These are phyloP conservation scores for Pichia sp. DNA, from an alignment of 1,139 yeast genomes.

Conservation along the genomic window DNA sequence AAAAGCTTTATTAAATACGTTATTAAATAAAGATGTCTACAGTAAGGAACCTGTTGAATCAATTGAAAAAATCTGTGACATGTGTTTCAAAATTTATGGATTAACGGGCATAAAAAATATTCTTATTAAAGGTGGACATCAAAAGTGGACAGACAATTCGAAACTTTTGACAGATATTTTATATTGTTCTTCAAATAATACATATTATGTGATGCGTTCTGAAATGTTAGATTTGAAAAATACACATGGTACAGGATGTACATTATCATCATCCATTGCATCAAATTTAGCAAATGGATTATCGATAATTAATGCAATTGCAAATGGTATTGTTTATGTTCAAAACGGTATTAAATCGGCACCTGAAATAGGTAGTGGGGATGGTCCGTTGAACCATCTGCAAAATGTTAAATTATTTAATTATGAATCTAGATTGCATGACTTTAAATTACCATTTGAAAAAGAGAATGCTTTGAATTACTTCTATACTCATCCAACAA, in stretches of 20 bases:
- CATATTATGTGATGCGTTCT: slow-evolving; percentile 44
- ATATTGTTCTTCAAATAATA: slow-evolving; percentile 39
- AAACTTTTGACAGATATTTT: slow-evolving; percentile 34
- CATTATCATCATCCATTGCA: slow-evolving; percentile 76
- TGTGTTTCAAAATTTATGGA: slow-evolving; percentile 5
- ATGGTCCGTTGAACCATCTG: slow-evolving; percentile 70
- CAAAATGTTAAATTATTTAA: neutral
- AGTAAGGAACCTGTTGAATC: neutral
- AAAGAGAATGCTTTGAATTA: slow-evolving; percentile 38
- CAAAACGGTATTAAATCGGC: slow-evolving; percentile 52
- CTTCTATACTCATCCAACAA: slow-evolving; percentile 50
- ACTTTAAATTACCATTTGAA: slow-evolving; percentile 30
- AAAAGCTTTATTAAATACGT: slow-evolving; percentile 6
- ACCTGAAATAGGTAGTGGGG: slow-evolving; percentile 18
- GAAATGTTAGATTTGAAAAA: slow-evolving; percentile 42
- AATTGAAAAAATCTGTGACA: slow-evolving; percentile 4
- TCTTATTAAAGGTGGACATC: slow-evolving; percentile 18
- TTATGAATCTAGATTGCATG: slow-evolving; percentile 1
- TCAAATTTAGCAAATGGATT: slow-evolving; percentile 59
- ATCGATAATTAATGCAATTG: slow-evolving; percentile 43
- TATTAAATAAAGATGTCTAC: neutral
- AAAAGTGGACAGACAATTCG: slow-evolving; percentile 7
- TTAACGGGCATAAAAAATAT: slow-evolving; percentile 10
- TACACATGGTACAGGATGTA: slow-evolving; percentile 92
- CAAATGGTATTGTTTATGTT: slow-evolving; percentile 55